These are phyloP conservation scores for Epithele typhae DNA, from an alignment of 768 basidiomycete species.

Conservation along the genomic window DNA sequence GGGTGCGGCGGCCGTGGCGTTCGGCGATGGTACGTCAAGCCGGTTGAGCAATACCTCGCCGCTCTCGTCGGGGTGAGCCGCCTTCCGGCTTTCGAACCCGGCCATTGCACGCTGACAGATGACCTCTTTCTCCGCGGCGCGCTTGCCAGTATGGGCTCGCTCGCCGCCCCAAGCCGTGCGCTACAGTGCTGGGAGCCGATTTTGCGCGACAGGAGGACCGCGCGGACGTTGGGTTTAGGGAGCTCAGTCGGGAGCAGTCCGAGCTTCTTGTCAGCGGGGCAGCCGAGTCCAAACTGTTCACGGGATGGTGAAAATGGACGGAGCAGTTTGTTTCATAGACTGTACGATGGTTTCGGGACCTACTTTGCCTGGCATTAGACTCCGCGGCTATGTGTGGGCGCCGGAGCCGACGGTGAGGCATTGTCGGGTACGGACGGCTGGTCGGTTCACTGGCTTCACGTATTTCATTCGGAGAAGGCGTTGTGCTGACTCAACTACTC, in stretches of 20 bases:
- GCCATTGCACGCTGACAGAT: background rate
- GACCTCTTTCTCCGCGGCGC: no score
- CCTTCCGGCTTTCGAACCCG: background rate
- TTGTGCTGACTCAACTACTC: no score
- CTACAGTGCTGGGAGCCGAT: constrained; percentile 1
- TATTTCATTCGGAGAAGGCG: no score
- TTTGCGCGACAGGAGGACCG: constrained; percentile 11
- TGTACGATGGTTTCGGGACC: no score
- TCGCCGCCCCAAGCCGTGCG: constrained; percentile 3
- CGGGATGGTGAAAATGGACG: constrained; percentile 11
- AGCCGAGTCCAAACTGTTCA: constrained; percentile 18
- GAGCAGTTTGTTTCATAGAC: no score
- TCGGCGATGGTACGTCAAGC: constrained; percentile 20
- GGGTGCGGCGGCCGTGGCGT: constrained; percentile 3
- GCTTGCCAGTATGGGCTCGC: constrained; percentile 6
- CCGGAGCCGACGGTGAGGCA: no score
- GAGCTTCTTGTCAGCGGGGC: constrained; percentile 14
- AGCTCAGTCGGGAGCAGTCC: constrained; percentile 5
- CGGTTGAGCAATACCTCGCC: constrained; percentile 17
- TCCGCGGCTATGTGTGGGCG: no score
- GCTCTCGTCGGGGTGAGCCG: constrained; percentile 19
- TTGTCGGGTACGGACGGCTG: no score
- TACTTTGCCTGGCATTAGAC: no score
- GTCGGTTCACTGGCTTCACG: no score
- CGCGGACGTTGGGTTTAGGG: constrained; percentile 17